Evolutionary conservation across 2,329 filamentous ascomycete genomes (phyloP).

Genomic region (Aspergillus tubingensis): DNA sequence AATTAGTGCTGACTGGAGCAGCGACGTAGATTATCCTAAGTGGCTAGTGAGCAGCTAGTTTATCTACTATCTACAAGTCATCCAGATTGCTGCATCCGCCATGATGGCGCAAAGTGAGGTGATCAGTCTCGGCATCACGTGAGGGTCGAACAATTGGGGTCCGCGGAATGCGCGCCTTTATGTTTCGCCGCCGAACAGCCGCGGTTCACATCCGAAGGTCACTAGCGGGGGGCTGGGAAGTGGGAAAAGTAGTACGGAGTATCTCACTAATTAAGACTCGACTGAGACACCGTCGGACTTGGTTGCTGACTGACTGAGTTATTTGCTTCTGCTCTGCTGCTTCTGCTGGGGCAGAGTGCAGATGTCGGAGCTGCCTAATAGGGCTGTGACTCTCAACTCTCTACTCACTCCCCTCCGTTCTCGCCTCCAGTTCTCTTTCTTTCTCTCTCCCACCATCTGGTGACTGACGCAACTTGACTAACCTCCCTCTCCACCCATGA

Average conservation of each 20-base stretch:
- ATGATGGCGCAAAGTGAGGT: conserved; percentile 3
- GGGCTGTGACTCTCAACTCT: neutral
- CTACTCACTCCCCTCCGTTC: neutral
- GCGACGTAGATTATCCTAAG: neutral
- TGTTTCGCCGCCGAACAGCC: conserved; percentile 17
- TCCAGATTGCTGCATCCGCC: neutral
- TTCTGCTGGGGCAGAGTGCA: neutral
- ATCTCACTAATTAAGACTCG: too few relatives aligned
- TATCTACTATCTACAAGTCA: neutral
- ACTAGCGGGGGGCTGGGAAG: neutral
- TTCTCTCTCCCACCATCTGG: neutral
- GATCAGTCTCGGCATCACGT: neutral
- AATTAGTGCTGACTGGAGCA: neutral
- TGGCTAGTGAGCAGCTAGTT: neutral
- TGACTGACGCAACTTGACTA: neutral
- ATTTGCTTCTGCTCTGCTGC: neutral
- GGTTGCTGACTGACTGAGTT: too few relatives aligned
- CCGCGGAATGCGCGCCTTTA: neutral
- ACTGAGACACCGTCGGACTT: neutral
- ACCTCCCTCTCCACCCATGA: conserved; percentile 11
- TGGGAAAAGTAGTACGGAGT: neutral
- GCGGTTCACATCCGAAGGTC: conserved; percentile 24
- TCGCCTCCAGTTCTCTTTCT: conserved; percentile 7
- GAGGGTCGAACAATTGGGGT: neutral
- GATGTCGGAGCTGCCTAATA: conserved; percentile 4